Evolutionary conservation across 2,329 filamentous ascomycete genomes (phyloP).

Genomic region (Elsinoe perseae): DNA sequence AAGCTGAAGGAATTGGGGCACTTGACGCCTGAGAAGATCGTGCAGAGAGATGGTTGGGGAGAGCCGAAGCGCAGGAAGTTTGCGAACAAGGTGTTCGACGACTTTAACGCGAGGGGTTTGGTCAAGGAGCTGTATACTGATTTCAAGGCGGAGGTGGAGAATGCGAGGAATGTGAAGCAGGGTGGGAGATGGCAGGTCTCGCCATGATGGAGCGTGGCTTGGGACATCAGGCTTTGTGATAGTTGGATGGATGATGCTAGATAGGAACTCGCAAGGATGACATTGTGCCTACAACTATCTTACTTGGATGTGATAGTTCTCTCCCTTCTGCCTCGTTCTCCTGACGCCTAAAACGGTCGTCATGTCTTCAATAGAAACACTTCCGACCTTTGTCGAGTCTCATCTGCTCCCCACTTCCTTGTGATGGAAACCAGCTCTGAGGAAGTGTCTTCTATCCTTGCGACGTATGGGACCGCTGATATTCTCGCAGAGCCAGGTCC

Average conservation of each 20-base stretch:
- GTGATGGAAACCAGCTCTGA: no score
- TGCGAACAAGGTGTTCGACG: constrained; percentile 56
- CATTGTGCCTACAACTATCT: no score
- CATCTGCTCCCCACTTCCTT: no score
- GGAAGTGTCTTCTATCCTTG: no score
- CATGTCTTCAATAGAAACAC: no score
- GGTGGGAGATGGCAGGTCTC: constrained; percentile 17
- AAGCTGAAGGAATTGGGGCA: constrained; percentile 53
- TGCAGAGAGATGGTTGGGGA: constrained; percentile 55
- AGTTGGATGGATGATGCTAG: neutral
- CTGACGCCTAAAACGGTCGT: no score
- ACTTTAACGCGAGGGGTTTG: constrained; percentile 53
- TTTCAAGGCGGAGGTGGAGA: constrained; percentile 56
- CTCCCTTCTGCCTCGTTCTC: no score
- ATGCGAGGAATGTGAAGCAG: constrained; percentile 46
- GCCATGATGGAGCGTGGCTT: neutral
- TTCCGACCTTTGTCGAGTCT: no score
- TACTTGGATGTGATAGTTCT: no score
- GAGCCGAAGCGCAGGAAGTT: constrained; percentile 51
- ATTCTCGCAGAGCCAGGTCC: no score
- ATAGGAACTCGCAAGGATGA: neutral
- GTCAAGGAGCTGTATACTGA: constrained; percentile 56
- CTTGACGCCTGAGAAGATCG: constrained; percentile 49
- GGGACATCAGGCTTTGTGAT: no score
- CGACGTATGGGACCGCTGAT: no score